These are phyloP conservation scores for Gaertneriomyces sp. DNA, from an alignment of 192 early-diverging fungal species.

Conservation along the genomic window DNA sequence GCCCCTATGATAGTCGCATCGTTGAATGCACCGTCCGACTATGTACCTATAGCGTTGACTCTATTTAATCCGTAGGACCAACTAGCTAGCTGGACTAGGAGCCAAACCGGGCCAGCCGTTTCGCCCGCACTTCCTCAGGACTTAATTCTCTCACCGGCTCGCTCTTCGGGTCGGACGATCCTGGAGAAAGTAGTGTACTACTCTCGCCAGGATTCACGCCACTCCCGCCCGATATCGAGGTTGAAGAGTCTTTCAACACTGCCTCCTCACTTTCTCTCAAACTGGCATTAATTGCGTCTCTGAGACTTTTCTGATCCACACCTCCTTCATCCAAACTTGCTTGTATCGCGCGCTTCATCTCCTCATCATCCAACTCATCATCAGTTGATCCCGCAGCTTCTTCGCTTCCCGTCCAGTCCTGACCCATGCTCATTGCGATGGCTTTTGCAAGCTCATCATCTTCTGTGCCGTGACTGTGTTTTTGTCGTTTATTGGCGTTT, in stretches of 20 bases:
- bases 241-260: background rate
- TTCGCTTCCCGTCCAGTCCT: background rate
- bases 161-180: too few species aligned
- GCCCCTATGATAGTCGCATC: too few species aligned
- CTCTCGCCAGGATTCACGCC: too few species aligned
- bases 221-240: too few species aligned
- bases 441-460: slow-evolving; percentile 32
- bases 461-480: background rate
- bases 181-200: too few species aligned
- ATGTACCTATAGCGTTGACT: too few species aligned
- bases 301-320: slow-evolving; percentile 18
- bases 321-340: slow-evolving; percentile 18
- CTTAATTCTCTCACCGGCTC: too few species aligned
- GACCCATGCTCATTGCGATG: slow-evolving; percentile 25
- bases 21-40: too few species aligned
- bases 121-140: too few species aligned
- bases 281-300: slow-evolving; percentile 28
- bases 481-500: background rate
- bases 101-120: too few species aligned
- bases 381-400: background rate
- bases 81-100: too few species aligned
- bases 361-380: slow-evolving; percentile 9
- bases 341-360: slow-evolving; percentile 18
- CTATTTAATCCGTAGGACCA: too few species aligned
- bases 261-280: slow-evolving; percentile 27